Percentiles rank a stretch among this genome's conserved stretches.
Conservation (phyloP, 1,139 yeast genomes). For the Trichomonascaceae sp. region DNA sequence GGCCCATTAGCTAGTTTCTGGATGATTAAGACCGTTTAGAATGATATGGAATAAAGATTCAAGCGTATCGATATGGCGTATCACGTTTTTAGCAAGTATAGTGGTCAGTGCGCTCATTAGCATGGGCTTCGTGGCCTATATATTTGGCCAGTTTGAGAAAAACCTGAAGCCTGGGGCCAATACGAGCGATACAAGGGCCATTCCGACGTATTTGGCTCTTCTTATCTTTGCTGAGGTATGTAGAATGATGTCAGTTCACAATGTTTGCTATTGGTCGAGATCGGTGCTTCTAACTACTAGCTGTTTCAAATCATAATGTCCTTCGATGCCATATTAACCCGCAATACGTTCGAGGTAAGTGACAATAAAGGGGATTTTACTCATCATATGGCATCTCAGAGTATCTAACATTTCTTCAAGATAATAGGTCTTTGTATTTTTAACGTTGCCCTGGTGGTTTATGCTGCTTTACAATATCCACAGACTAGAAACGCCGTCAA, state of each 20-base stretch:
- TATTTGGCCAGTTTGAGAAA: slow-evolving; percentile 29
- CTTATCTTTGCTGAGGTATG: slow-evolving; percentile 39
- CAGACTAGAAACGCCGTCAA: slow-evolving; percentile 36
- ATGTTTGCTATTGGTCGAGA: not conserved
- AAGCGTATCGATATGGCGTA: slow-evolving; percentile 16
- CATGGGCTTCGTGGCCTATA: slow-evolving; percentile 27
- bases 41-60: not conserved
- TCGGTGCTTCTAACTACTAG: slow-evolving; percentile 6
- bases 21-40: not conserved
- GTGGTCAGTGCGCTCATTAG: slow-evolving; percentile 24
- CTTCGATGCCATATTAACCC: slow-evolving; percentile 39
- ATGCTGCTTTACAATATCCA: slow-evolving; percentile 46
- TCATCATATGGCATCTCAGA: not conserved
- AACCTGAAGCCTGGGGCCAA: slow-evolving; percentile 17
- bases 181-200: slow-evolving; percentile 25
- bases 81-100: slow-evolving; percentile 21
- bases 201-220: slow-evolving; percentile 38
- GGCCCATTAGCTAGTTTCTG: not conserved
- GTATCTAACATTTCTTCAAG: slow-evolving; percentile 9
- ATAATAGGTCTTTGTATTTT: slow-evolving; percentile 41
- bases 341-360: slow-evolving; percentile 37
- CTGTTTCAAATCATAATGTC: slow-evolving; percentile 40
- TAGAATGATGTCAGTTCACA: not conserved
- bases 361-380: slow-evolving; percentile 11
- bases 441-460: slow-evolving; percentile 44